phyloP scores from a whole-genome alignment of 345 rosid species.

The Euphorbia tirucalli region DNA sequence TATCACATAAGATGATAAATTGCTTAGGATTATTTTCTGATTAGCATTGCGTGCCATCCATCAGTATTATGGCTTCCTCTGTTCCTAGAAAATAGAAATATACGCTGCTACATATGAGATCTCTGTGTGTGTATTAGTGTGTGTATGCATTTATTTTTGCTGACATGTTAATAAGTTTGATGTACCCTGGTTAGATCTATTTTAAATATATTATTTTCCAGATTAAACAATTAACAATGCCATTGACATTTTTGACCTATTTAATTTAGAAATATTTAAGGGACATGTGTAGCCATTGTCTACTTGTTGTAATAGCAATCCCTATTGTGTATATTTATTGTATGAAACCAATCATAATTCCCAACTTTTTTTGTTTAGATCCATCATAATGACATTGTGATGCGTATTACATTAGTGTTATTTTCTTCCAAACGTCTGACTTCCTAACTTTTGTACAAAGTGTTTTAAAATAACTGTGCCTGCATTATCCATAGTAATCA shows the following conservation, averaged over 20 bases:
- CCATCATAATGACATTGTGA: too few relatives aligned
- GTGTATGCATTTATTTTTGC: background rate
- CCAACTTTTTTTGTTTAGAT: too few relatives aligned
- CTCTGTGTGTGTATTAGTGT: too few relatives aligned
- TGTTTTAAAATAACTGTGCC: too few relatives aligned
- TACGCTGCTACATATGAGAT: background rate
- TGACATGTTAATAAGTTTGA: background rate
- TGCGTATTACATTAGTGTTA: background rate
- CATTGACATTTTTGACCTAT: background rate
- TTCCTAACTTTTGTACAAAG: background rate
- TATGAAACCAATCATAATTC: too few relatives aligned
- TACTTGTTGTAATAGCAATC: too few relatives aligned
- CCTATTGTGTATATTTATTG: too few relatives aligned
- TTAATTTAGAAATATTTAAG: too few relatives aligned
- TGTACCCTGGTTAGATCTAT: background rate
- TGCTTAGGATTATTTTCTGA: background rate
- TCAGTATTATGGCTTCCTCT: background rate
- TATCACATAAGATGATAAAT: background rate
- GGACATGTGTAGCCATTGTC: too few relatives aligned
- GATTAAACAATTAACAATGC: background rate
- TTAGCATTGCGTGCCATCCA: background rate
- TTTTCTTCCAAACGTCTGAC: background rate
- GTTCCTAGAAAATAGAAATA: background rate
- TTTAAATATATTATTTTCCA: background rate
- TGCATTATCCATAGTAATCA: background rate